Evolutionary conservation across 73 alveolate genomes (phyloP).

Genomic region (Tetrahymena thermophila): DNA sequence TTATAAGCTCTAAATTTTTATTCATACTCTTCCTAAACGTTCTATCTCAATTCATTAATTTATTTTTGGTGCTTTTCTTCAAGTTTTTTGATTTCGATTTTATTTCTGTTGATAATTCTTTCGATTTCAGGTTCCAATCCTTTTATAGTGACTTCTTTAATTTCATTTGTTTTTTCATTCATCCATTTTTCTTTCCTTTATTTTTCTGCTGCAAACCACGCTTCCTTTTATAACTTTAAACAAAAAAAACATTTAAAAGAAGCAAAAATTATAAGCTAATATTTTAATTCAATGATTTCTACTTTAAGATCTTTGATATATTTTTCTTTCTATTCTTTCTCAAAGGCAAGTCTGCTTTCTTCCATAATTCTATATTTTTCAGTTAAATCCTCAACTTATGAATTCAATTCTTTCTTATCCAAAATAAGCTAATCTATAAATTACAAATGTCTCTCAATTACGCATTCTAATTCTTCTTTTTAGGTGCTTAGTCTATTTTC

Average conservation of each 20-base stretch:
- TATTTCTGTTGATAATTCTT: conserved; percentile 74
- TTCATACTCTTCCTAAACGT: conserved; percentile 70
- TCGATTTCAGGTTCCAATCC: conserved; percentile 93
- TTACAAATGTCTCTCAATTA: conserved; percentile 48
- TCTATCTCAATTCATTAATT: conserved; percentile 51
- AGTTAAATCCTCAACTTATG: conserved; percentile 51
- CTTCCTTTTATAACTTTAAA: conserved; percentile 51
- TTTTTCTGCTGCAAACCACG: conserved; percentile 88
- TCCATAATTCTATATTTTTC: conserved; percentile 62
- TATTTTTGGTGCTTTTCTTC: conserved; percentile 67
- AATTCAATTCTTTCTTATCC: conserved; percentile 53
- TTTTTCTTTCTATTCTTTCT: conserved; percentile 60
- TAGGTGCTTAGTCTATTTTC: conserved; percentile 34
- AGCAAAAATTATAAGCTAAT: neutral
- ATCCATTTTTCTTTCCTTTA: conserved; percentile 89
- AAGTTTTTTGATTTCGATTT: conserved; percentile 63
- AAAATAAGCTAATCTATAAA: conserved; percentile 52
- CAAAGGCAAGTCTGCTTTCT: conserved; percentile 50
- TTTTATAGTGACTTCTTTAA: conserved; percentile 80
- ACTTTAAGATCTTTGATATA: conserved; percentile 75
- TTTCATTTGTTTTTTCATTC: conserved; percentile 82
- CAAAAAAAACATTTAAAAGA: neutral
- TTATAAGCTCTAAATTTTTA: conserved; percentile 63
- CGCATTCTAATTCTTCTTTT: conserved; percentile 56
- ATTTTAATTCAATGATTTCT: neutral